A percentile compares a stretch with the other conserved stretches of the same genome.
phyloP scores from a whole-genome alignment of 2,329 filamentous ascomycete genomes.

The Microcyclospora pomicola region DNA sequence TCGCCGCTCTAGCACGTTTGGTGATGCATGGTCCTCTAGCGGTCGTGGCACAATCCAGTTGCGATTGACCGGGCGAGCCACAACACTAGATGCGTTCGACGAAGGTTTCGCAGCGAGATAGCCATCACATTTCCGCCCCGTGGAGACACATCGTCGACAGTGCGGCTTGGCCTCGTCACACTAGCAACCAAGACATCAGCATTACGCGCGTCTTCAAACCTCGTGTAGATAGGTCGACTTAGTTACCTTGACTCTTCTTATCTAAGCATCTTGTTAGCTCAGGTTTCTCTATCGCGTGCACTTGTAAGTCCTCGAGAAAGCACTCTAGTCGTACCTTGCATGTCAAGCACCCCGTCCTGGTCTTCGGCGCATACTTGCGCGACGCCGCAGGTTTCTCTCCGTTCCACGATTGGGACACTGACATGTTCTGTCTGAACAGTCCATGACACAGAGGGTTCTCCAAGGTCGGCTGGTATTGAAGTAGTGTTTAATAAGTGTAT shows the following conservation, averaged over 20 bases:
- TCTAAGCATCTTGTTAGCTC: slow-evolving; percentile 19
- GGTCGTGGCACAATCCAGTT: slow-evolving; percentile 4
- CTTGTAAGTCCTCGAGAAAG: neutral
- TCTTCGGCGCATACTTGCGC: slow-evolving; percentile 6
- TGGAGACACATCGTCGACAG: slow-evolving; percentile 41
- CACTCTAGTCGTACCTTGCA: slow-evolving; percentile 30
- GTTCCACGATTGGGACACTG: too few species aligned
- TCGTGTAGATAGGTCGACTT: too few species aligned
- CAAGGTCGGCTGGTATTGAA: too few species aligned
- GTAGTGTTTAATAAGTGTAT: too few species aligned
- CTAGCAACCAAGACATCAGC: too few species aligned
- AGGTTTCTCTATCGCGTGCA: neutral
- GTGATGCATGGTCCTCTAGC: slow-evolving; percentile 11
- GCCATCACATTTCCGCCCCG: slow-evolving; percentile 44
- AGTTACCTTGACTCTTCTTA: slow-evolving; percentile 37
- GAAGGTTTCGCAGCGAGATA: slow-evolving; percentile 23
- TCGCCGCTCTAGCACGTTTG: slow-evolving; percentile 14
- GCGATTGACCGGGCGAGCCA: neutral
- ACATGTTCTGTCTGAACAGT: too few species aligned
- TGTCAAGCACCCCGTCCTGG: slow-evolving; percentile 35
- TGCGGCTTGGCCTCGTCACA: slow-evolving; percentile 42
- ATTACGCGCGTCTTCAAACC: too few species aligned
- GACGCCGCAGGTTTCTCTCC: neutral
- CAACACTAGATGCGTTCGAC: slow-evolving; percentile 1
- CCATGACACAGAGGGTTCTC: too few species aligned